A percentile compares a stretch with the other conserved stretches of the same genome.
phyloP scores from a whole-genome alignment of 768 basidiomycete genomes.

The Russula sp. region DNA sequence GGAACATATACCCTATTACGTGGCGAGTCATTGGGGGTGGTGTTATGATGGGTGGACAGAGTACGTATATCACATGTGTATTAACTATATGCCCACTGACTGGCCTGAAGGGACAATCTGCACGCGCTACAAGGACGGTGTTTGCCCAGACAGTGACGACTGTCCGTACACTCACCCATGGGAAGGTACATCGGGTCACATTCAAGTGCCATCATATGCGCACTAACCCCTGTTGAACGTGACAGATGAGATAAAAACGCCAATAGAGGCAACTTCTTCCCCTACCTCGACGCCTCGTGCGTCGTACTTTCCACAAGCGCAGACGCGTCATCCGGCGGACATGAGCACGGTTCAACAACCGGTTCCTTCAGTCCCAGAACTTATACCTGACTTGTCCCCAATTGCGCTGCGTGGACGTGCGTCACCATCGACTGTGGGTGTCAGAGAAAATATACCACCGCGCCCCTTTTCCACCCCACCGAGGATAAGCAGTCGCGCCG shows the following conservation, averaged over 20 bases:
- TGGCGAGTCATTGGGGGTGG: constrained; percentile 81
- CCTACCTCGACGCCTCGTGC: constrained; percentile 22
- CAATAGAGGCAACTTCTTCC: constrained; percentile 5
- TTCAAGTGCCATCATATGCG: background rate
- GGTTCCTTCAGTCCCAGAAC: constrained; percentile 1
- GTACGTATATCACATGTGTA: constrained; percentile 27
- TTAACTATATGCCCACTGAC: background rate
- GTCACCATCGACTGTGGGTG: background rate
- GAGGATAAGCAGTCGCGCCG: constrained; percentile 16
- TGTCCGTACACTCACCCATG: constrained; percentile 35
- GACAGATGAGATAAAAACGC: constrained; percentile 5
- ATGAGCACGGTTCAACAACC: background rate
- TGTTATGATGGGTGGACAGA: constrained; percentile 55
- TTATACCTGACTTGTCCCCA: constrained; percentile 10
- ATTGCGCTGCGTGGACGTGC: background rate
- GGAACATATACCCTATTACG: constrained; percentile 59
- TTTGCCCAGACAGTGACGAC: constrained; percentile 34
- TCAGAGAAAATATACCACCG: constrained; percentile 15
- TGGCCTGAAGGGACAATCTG: constrained; percentile 33
- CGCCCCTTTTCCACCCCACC: constrained; percentile 29
- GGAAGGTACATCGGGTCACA: constrained; percentile 14
- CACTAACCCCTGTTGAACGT: background rate
- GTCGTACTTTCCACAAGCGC: constrained; percentile 9
- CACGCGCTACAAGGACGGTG: constrained; percentile 32
- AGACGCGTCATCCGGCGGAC: background rate